Evolutionary conservation across 345 rosid genomes (phyloP).

Genomic region (Litchi chinensis): DNA sequence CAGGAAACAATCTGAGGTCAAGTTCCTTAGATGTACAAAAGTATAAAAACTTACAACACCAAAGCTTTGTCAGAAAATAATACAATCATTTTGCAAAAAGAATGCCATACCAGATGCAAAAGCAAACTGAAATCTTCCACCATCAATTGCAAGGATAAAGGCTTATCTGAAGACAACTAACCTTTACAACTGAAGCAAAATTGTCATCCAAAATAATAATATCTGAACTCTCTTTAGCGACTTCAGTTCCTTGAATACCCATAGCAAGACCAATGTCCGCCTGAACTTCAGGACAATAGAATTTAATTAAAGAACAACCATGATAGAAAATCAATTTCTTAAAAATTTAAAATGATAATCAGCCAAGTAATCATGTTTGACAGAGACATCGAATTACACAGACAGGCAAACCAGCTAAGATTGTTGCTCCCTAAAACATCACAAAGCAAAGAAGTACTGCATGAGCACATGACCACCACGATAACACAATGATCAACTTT

Average conservation of each 20-base stretch:
- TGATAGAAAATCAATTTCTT: neutral
- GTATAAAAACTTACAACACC: neutral
- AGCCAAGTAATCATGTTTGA: neutral
- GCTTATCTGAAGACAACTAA: constrained; percentile 18
- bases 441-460: neutral
- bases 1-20: neutral
- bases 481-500: neutral
- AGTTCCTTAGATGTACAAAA: neutral
- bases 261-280: constrained; percentile 98
- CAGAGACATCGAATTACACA: neutral
- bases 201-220: constrained; percentile 93
- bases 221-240: constrained; percentile 97
- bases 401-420: neutral
- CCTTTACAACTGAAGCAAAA: constrained; percentile 97
- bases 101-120: neutral
- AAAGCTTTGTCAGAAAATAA: neutral
- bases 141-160: neutral
- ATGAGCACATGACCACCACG: neutral
- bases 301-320: neutral
- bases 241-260: constrained; percentile 99
- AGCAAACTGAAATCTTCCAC: neutral
- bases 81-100: neutral
- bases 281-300: constrained; percentile 42
- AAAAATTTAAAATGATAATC: neutral
- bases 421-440: neutral